Evolutionary conservation across 345 rosid genomes (phyloP).

Genomic region (Lumnitzera racemosa): DNA sequence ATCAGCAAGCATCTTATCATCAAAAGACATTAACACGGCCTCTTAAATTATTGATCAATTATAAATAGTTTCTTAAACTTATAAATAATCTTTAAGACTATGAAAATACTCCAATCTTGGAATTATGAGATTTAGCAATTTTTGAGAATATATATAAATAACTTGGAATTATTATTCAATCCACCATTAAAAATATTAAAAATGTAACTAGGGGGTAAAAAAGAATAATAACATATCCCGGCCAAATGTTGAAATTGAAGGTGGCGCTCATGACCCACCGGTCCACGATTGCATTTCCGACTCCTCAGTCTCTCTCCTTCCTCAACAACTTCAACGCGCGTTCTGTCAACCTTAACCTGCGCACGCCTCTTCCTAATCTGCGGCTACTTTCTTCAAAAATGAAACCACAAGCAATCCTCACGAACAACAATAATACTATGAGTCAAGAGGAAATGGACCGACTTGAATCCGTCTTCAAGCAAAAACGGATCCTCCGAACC

Average conservation of each 20-base stretch:
- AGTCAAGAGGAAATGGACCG: constrained; percentile 11
- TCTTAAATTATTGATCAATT: too few relatives aligned
- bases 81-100: too few relatives aligned
- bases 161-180: too few relatives aligned
- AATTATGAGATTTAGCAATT: too few relatives aligned
- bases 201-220: too few relatives aligned
- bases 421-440: constrained; percentile 9
- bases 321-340: constrained; percentile 1
- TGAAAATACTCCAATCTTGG: too few relatives aligned
- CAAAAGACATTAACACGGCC: too few relatives aligned
- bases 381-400: constrained; percentile 3
- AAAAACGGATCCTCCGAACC: constrained; percentile 58
- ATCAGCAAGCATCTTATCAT: too few relatives aligned
- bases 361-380: background rate
- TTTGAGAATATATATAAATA: too few relatives aligned
- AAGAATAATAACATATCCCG: too few relatives aligned
- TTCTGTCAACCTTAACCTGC: background rate
- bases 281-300: constrained; percentile 3
- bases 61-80: too few relatives aligned
- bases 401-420: background rate
- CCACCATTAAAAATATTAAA: too few relatives aligned
- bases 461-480: constrained; percentile 53
- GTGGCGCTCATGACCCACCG: constrained; percentile 2
- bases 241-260: background rate
- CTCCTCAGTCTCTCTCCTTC: constrained; percentile 8